Evolutionary conservation across 176 grass and related monocot genomes (phyloP).

Genomic region (Triticum urartu): DNA sequence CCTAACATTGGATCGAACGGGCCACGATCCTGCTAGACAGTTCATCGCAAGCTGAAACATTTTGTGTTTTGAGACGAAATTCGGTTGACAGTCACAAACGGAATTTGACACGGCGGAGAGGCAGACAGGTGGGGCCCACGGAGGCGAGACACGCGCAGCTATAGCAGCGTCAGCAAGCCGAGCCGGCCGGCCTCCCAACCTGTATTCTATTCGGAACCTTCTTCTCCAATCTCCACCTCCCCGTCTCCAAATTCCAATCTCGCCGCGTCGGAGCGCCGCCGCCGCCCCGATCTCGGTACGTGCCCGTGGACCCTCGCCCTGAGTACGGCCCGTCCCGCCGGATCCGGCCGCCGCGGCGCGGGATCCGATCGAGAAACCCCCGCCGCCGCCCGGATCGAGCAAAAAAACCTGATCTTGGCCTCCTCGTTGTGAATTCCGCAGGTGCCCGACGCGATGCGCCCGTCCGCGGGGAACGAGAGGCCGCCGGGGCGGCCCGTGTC

Average conservation of each 20-base stretch:
- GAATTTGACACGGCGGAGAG: background rate
- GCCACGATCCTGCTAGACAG: background rate
- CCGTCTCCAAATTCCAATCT: slow-evolving; percentile 15
- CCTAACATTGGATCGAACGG: no score
- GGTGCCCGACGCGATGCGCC: slow-evolving; percentile 46
- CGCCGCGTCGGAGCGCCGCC: slow-evolving; percentile 21
- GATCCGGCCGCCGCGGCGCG: slow-evolving; percentile 25
- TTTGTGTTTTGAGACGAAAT: background rate
- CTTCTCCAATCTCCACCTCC: background rate
- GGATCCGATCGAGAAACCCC: slow-evolving; percentile 35
- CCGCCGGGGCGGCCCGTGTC: slow-evolving; percentile 41
- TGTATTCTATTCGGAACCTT: background rate
- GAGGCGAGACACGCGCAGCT: background rate
- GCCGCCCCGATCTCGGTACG: slow-evolving; percentile 35
- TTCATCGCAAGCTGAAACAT: background rate
- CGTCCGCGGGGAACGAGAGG: slow-evolving; percentile 54
- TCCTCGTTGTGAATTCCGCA: background rate
- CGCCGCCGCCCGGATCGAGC: slow-evolving; percentile 22
- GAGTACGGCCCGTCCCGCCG: background rate
- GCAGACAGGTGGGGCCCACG: background rate
- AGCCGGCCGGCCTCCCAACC: background rate
- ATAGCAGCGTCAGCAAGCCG: background rate
- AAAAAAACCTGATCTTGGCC: slow-evolving; percentile 13
- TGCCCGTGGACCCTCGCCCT: background rate
- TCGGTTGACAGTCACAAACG: background rate